Evolutionary conservation across 768 basidiomycete genomes (phyloP).

Genomic region (Suillus plorans): DNA sequence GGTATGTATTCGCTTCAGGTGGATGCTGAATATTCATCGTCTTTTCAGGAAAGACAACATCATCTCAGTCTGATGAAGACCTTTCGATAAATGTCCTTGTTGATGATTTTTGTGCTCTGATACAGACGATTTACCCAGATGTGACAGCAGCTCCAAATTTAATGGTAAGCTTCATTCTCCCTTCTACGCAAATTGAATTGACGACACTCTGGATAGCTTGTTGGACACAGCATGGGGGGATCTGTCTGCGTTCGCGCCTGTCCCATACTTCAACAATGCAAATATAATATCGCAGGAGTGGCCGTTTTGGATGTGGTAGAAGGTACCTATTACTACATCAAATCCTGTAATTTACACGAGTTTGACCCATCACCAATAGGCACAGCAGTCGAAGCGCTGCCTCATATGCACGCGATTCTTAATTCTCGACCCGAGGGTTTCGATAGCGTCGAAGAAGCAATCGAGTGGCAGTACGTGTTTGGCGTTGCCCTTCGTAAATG

Average conservation of each 20-base stretch:
- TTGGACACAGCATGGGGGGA: conserved; percentile 98
- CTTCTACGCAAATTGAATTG: background rate
- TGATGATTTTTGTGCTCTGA: conserved; percentile 68
- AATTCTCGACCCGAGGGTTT: conserved; percentile 87
- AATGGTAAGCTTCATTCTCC: conserved; percentile 49
- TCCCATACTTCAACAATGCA: conserved; percentile 60
- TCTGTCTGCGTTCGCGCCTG: conserved; percentile 78
- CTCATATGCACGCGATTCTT: conserved; percentile 87
- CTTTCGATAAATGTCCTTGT: conserved; percentile 74
- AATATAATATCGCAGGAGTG: conserved; percentile 75
- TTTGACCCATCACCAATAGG: conserved; percentile 43
- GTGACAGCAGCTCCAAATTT: conserved; percentile 64
- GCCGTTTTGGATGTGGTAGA: conserved; percentile 88
- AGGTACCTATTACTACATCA: conserved; percentile 43
- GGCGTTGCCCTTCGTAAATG: background rate
- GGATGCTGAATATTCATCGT: background rate
- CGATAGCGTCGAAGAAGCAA: conserved; percentile 76
- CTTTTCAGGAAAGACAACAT: conserved; percentile 25
- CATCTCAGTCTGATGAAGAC: conserved; percentile 24
- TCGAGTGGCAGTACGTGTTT: conserved; percentile 90
- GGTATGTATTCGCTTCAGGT: conserved; percentile 48
- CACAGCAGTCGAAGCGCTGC: conserved; percentile 89
- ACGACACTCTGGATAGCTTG: conserved; percentile 47
- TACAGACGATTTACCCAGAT: conserved; percentile 71
- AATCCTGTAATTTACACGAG: background rate